phyloP scores from a whole-genome alignment of 768 basidiomycete genomes.

The Myochromella boudieri region DNA sequence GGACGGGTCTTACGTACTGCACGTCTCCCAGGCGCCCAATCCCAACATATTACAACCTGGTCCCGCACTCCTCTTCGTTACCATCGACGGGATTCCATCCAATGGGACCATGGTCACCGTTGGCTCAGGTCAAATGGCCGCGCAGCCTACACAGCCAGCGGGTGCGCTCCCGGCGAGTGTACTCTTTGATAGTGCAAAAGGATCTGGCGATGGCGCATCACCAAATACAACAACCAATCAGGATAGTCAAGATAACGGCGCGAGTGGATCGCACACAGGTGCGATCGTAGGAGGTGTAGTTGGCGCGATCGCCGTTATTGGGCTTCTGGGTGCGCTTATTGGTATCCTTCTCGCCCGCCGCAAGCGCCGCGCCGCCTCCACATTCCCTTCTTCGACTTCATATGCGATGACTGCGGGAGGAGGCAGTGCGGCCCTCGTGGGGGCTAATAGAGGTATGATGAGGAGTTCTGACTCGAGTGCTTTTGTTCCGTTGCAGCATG shows the following conservation, averaged over 20 bases:
- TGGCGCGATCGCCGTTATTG: constrained; percentile 52
- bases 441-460: constrained; percentile 29
- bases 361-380: constrained; percentile 39
- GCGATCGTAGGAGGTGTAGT: constrained; percentile 50
- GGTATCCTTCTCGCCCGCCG: constrained; percentile 54
- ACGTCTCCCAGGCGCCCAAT: constrained; percentile 83
- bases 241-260: constrained; percentile 13
- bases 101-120: constrained; percentile 66
- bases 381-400: constrained; percentile 19
- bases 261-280: constrained; percentile 33
- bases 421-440: constrained; percentile 10
- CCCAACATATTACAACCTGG: constrained; percentile 85
- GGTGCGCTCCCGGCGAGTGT: constrained; percentile 52
- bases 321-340: constrained; percentile 49
- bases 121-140: constrained; percentile 65
- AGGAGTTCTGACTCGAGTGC: constrained; percentile 65
- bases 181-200: constrained; percentile 41
- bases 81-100: constrained; percentile 72
- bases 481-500: constrained; percentile 71
- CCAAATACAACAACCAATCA: constrained; percentile 7
- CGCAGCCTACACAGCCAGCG: constrained; percentile 46
- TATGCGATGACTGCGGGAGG: constrained; percentile 23
- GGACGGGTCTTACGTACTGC: constrained; percentile 74
- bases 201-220: constrained; percentile 26
- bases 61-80: constrained; percentile 69